Evolutionary conservation across 108 stramenopile genomes (phyloP).

Genomic region (Fragilaria crotonensis): DNA sequence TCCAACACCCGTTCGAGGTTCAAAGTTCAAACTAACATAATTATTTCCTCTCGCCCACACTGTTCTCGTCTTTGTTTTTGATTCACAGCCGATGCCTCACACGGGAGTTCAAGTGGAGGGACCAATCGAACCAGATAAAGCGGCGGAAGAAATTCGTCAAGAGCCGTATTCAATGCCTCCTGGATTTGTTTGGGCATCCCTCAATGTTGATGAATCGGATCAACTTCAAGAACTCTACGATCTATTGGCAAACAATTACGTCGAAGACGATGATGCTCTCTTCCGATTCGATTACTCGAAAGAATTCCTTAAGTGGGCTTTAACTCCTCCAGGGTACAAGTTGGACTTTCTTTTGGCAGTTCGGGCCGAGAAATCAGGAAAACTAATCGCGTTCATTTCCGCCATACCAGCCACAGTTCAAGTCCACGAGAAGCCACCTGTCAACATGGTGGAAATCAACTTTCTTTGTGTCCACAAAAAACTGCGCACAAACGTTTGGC

Average conservation of each 20-base stretch:
- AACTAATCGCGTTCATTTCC: constrained; percentile 94
- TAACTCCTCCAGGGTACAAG: constrained; percentile 90
- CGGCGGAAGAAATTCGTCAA: constrained; percentile 61
- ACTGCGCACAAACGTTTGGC: constrained; percentile 94
- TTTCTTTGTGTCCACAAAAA: constrained; percentile 99
- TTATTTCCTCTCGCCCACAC: no score
- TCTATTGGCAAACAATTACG: constrained; percentile 95
- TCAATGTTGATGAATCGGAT: constrained; percentile 41
- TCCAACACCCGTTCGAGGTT: no score
- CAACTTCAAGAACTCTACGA: constrained; percentile 91
- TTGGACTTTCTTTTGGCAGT: constrained; percentile 88
- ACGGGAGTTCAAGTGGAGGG: constrained; percentile 41
- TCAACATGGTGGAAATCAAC: constrained; percentile 92
- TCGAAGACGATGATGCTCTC: constrained; percentile 96
- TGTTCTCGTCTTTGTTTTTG: no score
- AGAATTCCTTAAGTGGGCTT: constrained; percentile 90
- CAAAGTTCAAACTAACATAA: no score
- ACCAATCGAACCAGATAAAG: constrained; percentile 82
- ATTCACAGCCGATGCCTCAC: constrained; percentile 37
- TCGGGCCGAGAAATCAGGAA: constrained; percentile 56
- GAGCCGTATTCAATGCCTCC: constrained; percentile 94
- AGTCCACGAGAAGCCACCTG: constrained; percentile 35
- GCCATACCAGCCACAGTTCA: constrained; percentile 84
- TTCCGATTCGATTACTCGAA: constrained; percentile 96
- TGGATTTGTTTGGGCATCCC: constrained; percentile 95